Evolutionary conservation across 2,329 filamentous ascomycete species (phyloP).

Genomic region (Mycocentrospora acerina): DNA sequence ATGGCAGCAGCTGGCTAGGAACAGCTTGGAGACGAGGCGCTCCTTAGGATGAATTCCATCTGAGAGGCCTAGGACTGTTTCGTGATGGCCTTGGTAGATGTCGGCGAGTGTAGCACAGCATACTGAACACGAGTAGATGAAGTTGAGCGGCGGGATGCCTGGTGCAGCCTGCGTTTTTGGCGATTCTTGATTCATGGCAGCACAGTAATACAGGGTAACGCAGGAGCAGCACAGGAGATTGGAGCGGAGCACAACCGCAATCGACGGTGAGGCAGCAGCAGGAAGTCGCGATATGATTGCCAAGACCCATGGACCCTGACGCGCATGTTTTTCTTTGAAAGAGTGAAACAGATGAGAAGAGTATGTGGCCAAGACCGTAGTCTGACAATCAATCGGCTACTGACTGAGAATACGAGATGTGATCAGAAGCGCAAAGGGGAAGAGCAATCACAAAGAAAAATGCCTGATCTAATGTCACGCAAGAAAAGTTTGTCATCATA

Average conservation of each 20-base stretch:
- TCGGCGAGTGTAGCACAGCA: conserved; percentile 51
- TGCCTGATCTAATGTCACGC: conserved; percentile 2
- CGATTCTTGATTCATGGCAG: conserved; percentile 14
- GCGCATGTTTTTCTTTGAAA: conserved; percentile 7
- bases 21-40: conserved; percentile 48
- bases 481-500: conserved; percentile 21
- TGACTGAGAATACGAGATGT: no score
- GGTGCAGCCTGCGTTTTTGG: conserved; percentile 15
- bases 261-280: neutral
- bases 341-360: neutral
- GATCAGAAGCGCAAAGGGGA: neutral
- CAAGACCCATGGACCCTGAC: conserved; percentile 14
- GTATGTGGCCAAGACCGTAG: neutral
- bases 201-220: neutral
- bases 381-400: no score
- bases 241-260: conserved; percentile 4
- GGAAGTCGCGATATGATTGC: conserved; percentile 18
- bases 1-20: conserved; percentile 52
- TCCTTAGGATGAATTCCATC: conserved; percentile 40
- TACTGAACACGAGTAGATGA: conserved; percentile 53
- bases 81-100: conserved; percentile 44
- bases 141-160: conserved; percentile 42
- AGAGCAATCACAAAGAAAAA: conserved; percentile 1
- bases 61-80: conserved; percentile 41
- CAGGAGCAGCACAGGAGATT: conserved; percentile 3